phyloP scores from a whole-genome alignment of 768 basidiomycete species.

The Kwoniella botswanensis region DNA sequence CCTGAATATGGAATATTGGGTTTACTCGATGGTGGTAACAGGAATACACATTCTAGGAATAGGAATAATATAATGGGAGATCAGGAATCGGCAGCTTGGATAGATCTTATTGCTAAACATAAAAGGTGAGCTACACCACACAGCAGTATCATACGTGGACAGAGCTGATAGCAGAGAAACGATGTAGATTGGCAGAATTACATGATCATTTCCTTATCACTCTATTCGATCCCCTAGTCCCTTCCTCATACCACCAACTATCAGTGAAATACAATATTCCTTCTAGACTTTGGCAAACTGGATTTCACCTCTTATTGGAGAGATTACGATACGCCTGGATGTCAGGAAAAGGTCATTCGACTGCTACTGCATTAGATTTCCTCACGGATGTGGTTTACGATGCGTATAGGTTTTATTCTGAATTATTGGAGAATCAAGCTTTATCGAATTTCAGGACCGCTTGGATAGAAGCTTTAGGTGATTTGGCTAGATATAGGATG shows the following conservation, averaged over 20 bases:
- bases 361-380: constrained; percentile 69
- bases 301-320: constrained; percentile 88
- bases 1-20: constrained; percentile 47
- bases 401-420: constrained; percentile 91
- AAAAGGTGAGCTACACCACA: constrained; percentile 68
- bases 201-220: constrained; percentile 87
- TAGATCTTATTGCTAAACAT: constrained; percentile 65
- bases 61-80: constrained; percentile 28
- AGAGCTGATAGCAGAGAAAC: not conserved
- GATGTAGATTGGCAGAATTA: constrained; percentile 77
- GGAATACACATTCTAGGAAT: constrained; percentile 30
- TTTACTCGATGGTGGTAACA: constrained; percentile 24
- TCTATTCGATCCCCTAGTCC: constrained; percentile 82
- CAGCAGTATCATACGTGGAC: too few relatives aligned
- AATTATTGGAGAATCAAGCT: constrained; percentile 78
- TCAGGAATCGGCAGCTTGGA: constrained; percentile 57
- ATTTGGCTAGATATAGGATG: constrained; percentile 93
- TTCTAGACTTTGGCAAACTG: constrained; percentile 87
- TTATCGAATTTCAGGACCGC: constrained; percentile 73
- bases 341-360: constrained; percentile 54
- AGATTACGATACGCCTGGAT: constrained; percentile 84
- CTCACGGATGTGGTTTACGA: constrained; percentile 94
- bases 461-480: constrained; percentile 97
- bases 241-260: constrained; percentile 84
- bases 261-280: constrained; percentile 96